Conservation (phyloP, 495 filamentous ascomycete species). For the Clohesyomyces aquaticus region DNA sequence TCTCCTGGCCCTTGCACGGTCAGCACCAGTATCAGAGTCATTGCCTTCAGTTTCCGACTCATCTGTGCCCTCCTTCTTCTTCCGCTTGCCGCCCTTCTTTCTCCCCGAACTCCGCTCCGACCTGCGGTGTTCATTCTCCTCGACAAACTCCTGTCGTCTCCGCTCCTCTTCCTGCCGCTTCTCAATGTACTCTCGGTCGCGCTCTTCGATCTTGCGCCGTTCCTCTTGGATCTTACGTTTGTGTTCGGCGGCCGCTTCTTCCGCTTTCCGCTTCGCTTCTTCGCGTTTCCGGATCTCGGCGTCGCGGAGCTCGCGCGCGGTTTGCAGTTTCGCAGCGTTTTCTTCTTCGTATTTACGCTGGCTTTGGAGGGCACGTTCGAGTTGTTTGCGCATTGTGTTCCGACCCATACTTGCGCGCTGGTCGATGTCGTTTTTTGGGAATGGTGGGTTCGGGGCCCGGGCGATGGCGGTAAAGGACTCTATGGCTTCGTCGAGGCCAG, state of each 20-base stretch:
- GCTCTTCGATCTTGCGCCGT: slow-evolving; percentile 74
- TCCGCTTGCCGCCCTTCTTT: slow-evolving; percentile 53
- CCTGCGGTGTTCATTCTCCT: slow-evolving; percentile 76
- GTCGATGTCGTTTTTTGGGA: slow-evolving; percentile 85
- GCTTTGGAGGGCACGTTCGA: slow-evolving; percentile 78
- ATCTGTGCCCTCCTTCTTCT: slow-evolving; percentile 68
- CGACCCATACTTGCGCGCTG: slow-evolving; percentile 95
- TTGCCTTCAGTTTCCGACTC: slow-evolving; percentile 51
- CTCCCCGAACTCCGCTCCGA: slow-evolving; percentile 73
- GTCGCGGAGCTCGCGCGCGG: slow-evolving; percentile 75
- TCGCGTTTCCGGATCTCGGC: slow-evolving; percentile 74
- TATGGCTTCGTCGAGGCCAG: slow-evolving; percentile 90
- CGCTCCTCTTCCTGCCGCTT: slow-evolving; percentile 74
- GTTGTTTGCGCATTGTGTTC: slow-evolving; percentile 88
- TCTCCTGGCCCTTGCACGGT: slow-evolving; percentile 31
- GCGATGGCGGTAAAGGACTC: slow-evolving; percentile 80
- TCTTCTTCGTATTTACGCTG: slow-evolving; percentile 92
- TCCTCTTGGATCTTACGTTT: slow-evolving; percentile 81
- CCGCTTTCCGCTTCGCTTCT: slow-evolving; percentile 66
- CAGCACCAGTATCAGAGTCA: slow-evolving; percentile 32
- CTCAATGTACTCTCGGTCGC: slow-evolving; percentile 71
- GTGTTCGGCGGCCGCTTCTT: slow-evolving; percentile 68
- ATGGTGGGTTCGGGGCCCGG: slow-evolving; percentile 80
- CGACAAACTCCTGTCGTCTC: slow-evolving; percentile 66
- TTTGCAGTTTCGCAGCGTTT: slow-evolving; percentile 80